phyloP scores from a whole-genome alignment of 305 asterid species.

The Rubia peregrina region DNA sequence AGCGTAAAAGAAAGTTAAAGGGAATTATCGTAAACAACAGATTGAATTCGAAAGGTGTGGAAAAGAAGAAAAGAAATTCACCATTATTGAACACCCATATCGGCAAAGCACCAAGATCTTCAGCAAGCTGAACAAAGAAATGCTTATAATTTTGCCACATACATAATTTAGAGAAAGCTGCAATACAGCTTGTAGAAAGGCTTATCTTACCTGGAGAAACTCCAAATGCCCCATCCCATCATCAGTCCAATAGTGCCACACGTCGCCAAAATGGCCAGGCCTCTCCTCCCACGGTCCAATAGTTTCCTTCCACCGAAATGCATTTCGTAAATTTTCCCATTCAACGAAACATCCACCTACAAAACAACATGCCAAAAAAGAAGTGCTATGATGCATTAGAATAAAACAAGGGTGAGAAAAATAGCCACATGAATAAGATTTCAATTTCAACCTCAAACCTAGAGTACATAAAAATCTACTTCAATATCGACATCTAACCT shows the following conservation, averaged over 20 bases:
- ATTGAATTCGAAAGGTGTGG: not conserved
- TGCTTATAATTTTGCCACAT: constrained; percentile 1
- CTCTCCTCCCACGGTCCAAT: constrained; percentile 96
- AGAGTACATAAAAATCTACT: not conserved
- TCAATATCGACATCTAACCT: not conserved
- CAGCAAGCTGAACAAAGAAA: constrained; percentile 66
- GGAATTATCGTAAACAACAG: not conserved
- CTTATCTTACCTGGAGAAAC: constrained; percentile 62
- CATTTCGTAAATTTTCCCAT: constrained; percentile 83
- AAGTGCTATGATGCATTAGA: not conserved
- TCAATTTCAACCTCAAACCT: not conserved
- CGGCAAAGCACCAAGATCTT: constrained; percentile 79
- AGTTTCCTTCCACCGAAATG: constrained; percentile 95
- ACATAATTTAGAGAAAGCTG: not conserved
- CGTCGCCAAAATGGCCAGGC: constrained; percentile 94
- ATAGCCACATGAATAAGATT: not conserved
- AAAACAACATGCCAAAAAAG: not conserved
- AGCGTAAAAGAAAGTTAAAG: not conserved
- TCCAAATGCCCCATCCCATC: constrained; percentile 92
- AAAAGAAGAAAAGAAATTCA: not conserved
- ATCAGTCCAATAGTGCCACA: constrained; percentile 95
- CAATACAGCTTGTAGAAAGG: constrained; percentile 8
- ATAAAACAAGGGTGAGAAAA: not conserved
- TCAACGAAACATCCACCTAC: constrained; percentile 94
- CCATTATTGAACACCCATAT: constrained; percentile 98